phyloP scores from a whole-genome alignment of 1,284 basidiomycete species.

The Ganoderma resinaceum region DNA sequence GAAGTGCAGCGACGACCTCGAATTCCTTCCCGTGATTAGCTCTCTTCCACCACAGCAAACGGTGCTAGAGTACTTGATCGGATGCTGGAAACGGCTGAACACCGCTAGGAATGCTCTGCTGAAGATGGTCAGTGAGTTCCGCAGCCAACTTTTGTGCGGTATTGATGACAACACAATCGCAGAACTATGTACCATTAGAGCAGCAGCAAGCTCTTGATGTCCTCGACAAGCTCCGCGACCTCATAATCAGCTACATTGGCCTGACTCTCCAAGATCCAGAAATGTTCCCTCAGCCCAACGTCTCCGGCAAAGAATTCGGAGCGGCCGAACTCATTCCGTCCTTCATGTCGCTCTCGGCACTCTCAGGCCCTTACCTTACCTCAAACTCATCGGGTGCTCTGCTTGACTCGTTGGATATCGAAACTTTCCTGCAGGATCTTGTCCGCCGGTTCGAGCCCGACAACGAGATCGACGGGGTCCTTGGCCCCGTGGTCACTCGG shows the following conservation, averaged over 20 bases:
- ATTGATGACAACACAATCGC: conserved; percentile 34
- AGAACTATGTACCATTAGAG: conserved; percentile 69
- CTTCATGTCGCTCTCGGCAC: conserved; percentile 73
- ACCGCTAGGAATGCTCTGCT: conserved; percentile 58
- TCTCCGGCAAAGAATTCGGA: conserved; percentile 77
- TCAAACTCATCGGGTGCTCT: conserved; percentile 48
- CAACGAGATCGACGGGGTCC: conserved; percentile 48
- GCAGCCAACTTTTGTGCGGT: background rate
- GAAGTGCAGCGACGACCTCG: conserved; percentile 75
- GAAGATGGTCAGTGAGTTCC: conserved; percentile 59
- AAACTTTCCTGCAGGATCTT: conserved; percentile 76
- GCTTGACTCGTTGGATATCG: conserved; percentile 63
- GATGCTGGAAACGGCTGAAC: conserved; percentile 90
- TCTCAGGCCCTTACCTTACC: conserved; percentile 68
- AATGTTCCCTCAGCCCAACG: conserved; percentile 91
- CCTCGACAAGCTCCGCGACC: conserved; percentile 77
- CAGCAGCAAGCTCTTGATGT: conserved; percentile 64
- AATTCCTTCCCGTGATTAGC: conserved; percentile 80
- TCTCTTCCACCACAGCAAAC: conserved; percentile 84
- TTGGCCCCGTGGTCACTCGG: conserved; percentile 60
- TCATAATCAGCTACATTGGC: conserved; percentile 92
- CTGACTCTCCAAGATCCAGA: conserved; percentile 90
- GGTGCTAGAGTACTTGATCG: conserved; percentile 89
- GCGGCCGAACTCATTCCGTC: conserved; percentile 79
- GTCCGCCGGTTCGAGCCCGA: conserved; percentile 68